A percentile compares a stretch with the other conserved stretches of the same genome.
Conservation (phyloP, 352 stramenopile species). For the Globisporangium middletonii region DNA sequence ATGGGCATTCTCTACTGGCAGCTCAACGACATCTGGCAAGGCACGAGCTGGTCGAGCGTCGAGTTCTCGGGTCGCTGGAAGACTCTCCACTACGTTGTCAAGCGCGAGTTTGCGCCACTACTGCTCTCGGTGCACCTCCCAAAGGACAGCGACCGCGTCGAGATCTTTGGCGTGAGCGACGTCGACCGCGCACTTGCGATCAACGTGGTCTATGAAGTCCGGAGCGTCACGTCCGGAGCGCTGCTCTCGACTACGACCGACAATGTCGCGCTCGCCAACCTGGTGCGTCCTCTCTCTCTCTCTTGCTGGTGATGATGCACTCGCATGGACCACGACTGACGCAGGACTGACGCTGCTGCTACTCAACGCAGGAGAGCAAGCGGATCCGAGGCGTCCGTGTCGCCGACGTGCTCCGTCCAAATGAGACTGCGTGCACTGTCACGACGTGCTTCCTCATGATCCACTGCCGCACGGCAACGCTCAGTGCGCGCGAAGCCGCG, state of each 20-base stretch:
- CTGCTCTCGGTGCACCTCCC: slow-evolving; percentile 36
- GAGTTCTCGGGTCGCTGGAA: slow-evolving; percentile 80
- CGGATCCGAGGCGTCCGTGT: slow-evolving; percentile 23
- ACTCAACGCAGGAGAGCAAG: slow-evolving; percentile 28
- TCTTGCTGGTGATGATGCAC: slow-evolving; percentile 1
- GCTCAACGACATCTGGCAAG: slow-evolving; percentile 85
- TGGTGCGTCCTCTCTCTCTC: slow-evolving; percentile 23
- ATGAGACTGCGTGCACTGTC: slow-evolving; percentile 31
- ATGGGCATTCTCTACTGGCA: slow-evolving; percentile 88
- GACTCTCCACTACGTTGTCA: slow-evolving; percentile 71
- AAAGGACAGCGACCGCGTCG: slow-evolving; percentile 15
- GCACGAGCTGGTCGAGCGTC: slow-evolving; percentile 83
- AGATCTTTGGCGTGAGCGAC: slow-evolving; percentile 47
- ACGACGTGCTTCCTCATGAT: slow-evolving; percentile 55
- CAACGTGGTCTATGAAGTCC: slow-evolving; percentile 38
- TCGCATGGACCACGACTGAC: not conserved
- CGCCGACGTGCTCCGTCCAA: slow-evolving; percentile 22
- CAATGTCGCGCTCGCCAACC: slow-evolving; percentile 16
- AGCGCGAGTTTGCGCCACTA: slow-evolving; percentile 64
- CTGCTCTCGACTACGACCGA: slow-evolving; percentile 37
- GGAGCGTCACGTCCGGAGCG: slow-evolving; percentile 26
- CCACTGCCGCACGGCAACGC: slow-evolving; percentile 17
- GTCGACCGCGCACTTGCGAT: slow-evolving; percentile 25
- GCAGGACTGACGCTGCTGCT: not conserved
- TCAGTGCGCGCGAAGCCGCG: slow-evolving; percentile 1